Evolutionary conservation across 192 early-diverging fungal species (phyloP).

Genomic region (Coemansia sp.): DNA sequence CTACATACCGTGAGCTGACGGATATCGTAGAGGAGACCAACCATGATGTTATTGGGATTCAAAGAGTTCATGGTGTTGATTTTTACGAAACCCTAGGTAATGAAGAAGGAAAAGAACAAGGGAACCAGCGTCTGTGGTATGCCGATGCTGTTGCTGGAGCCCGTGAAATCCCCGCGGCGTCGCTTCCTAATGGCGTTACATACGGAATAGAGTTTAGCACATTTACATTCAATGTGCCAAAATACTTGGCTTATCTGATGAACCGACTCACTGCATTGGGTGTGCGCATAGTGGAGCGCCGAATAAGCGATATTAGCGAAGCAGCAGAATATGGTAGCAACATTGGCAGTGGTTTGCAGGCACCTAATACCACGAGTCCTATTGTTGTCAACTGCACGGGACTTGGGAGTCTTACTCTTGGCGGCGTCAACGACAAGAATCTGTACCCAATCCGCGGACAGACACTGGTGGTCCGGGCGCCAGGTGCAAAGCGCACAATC

Average conservation of each 20-base stretch:
- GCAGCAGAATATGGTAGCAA: conserved; percentile 1
- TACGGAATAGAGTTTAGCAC: conserved; percentile 39
- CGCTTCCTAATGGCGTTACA: conserved; percentile 14
- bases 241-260: conserved; percentile 33
- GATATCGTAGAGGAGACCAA: conserved; percentile 10
- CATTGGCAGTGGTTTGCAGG: too few relatives aligned
- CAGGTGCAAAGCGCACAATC: conserved; percentile 67
- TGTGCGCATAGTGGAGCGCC: conserved; percentile 11
- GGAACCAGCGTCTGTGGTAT: conserved; percentile 13
- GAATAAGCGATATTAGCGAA: conserved; percentile 22
- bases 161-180: background rate
- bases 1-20: conserved; percentile 29
- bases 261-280: conserved; percentile 17
- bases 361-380: background rate
- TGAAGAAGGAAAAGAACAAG: background rate
- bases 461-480: conserved; percentile 74
- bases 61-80: conserved; percentile 14
- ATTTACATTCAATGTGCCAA: conserved; percentile 41
- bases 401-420: conserved; percentile 62
- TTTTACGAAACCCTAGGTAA: conserved; percentile 8
- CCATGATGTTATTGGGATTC: conserved; percentile 24
- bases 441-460: conserved; percentile 83
- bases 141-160: conserved; percentile 8
- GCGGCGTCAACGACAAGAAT: conserved; percentile 69
- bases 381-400: conserved; percentile 83